Evolutionary conservation across 2,329 filamentous ascomycete genomes (phyloP), one percentile per base, ranked within the genome.

Genomic region (Immersiporthe knoxdaviesiana): DNA sequence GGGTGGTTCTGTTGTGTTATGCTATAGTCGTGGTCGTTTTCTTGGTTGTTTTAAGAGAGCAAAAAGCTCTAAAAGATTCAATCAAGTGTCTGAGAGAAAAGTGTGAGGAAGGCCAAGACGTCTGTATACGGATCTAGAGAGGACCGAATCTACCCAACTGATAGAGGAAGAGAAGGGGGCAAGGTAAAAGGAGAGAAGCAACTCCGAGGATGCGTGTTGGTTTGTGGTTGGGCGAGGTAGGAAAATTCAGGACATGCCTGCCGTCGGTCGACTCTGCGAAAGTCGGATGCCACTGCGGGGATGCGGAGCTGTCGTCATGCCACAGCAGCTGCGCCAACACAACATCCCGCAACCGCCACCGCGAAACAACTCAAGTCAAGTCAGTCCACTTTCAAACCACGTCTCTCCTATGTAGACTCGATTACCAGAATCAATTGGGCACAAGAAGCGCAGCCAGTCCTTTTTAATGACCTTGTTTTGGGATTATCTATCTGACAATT

Each of bases 401-500:
- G 12, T 32, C 24, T 27, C 27, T 4, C 35, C 35, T 35, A 4
- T 35, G n/a, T n/a, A n/a, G n/a, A 14, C n/a, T 27, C 11, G 12
- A n/a, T 16, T 14, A 54, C 50, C 24, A 27, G 4, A 16, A 54
- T 8, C 27, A 14, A 24, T 30, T 27, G 50, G 16, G 50, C n/a
- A n/a, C n/a, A 27, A 2, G n/a, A 10, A 12, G 8, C 14, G 1
- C 10, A 5, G 16, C 21, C 39, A 50, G 47, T 52, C 41, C 27
- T 56, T 30, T 30, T 16, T 30, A n/a, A n/a, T n/a, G 52, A 56
- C 52, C 52, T 32, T 56, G 24, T 12, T 39, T 27, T 56, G 12
- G 18, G 52, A 32, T 32, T 69, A 71, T 71, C 65, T 71, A 70
- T 65, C 65, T 70, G 56, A 47, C 21, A 47, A 61, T 68, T 59